Evolutionary conservation across 495 filamentous ascomycete genomes (phyloP).

Genomic region (Penicillium psychrofluorescens): DNA sequence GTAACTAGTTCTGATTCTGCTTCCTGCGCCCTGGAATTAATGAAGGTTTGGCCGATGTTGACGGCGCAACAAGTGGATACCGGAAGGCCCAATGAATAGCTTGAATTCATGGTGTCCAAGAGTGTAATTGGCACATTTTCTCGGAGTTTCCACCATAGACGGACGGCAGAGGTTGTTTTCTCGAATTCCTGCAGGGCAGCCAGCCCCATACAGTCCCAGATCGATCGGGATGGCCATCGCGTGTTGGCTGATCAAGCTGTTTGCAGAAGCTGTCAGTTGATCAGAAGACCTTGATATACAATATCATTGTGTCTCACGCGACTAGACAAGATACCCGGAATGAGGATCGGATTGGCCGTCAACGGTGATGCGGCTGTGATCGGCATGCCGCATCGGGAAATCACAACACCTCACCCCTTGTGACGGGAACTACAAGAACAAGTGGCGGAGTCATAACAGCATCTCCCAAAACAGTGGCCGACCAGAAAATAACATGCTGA

Average conservation of each 20-base stretch:
- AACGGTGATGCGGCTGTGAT: constrained; percentile 2
- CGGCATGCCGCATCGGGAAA: constrained; percentile 11
- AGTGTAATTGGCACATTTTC: neutral
- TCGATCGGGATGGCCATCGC: too few relatives aligned
- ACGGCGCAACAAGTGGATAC: constrained; percentile 1
- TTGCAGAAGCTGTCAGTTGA: too few relatives aligned
- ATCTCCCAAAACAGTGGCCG: neutral
- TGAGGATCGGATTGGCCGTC: too few relatives aligned
- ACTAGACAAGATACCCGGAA: too few relatives aligned
- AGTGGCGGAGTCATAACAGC: neutral
- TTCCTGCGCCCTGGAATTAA: neutral
- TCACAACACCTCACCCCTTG: neutral
- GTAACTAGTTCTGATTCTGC: neutral
- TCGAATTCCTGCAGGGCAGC: too few relatives aligned
- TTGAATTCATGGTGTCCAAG: neutral
- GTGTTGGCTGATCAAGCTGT: too few relatives aligned
- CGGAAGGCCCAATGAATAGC: neutral
- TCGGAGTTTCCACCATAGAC: neutral
- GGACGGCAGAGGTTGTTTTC: too few relatives aligned
- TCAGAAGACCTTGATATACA: too few relatives aligned
- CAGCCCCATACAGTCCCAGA: too few relatives aligned
- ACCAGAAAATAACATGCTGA: too few relatives aligned
- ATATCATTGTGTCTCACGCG: too few relatives aligned
- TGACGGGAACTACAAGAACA: neutral
- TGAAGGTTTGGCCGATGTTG: neutral